phyloP scores from a whole-genome alignment of 495 filamentous ascomycete species.

The Sphaerosporella brunnea region DNA sequence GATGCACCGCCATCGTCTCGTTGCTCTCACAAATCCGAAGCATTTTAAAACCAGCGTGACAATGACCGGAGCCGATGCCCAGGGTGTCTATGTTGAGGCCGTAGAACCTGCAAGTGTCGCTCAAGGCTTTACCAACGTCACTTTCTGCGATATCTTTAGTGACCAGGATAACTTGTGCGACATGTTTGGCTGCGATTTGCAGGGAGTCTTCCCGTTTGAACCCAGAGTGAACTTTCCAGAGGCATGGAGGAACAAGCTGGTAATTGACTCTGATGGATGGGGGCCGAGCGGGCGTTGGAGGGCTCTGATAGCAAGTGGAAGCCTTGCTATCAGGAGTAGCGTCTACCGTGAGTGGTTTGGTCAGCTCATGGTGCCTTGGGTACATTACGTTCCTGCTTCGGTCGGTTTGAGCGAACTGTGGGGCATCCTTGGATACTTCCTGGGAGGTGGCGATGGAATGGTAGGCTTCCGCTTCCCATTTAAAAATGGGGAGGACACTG shows the following conservation, averaged over 20 bases:
- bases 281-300: slow-evolving; percentile 36
- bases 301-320: slow-evolving; percentile 31
- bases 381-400: slow-evolving; percentile 37
- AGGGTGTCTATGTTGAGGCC: background rate
- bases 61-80: slow-evolving; percentile 7
- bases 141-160: too few species aligned
- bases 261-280: slow-evolving; percentile 41
- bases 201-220: slow-evolving; percentile 13
- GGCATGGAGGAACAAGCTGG: slow-evolving; percentile 21
- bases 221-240: slow-evolving; percentile 10
- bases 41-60: slow-evolving; percentile 8
- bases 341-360: slow-evolving; percentile 42
- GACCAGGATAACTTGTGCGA: slow-evolving; percentile 7
- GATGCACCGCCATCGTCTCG: slow-evolving; percentile 23
- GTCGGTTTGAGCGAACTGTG: slow-evolving; percentile 32
- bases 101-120: slow-evolving; percentile 11
- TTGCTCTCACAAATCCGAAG: slow-evolving; percentile 14
- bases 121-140: slow-evolving; percentile 17
- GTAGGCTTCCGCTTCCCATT: background rate
- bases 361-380: slow-evolving; percentile 37
- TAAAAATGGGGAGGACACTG: background rate
- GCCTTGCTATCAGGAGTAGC: slow-evolving; percentile 33
- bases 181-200: slow-evolving; percentile 17
- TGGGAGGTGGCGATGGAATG: slow-evolving; percentile 10
- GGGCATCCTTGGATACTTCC: slow-evolving; percentile 29